Evolutionary conservation across 2,329 filamentous ascomycete species (phyloP).

Genomic region (Fusarium begoniae): DNA sequence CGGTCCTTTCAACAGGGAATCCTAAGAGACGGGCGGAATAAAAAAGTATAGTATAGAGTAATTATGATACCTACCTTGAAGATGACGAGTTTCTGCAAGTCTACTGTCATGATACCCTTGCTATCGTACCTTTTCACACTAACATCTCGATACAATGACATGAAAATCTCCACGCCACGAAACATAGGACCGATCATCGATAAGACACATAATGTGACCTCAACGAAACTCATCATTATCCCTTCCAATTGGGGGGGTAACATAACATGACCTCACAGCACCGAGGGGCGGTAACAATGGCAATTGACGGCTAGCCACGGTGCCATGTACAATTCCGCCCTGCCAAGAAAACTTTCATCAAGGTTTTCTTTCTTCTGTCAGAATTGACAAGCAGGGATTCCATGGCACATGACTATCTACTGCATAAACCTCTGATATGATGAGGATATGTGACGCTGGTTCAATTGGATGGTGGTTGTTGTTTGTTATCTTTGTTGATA

Average conservation of each 20-base stretch:
- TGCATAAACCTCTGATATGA: neutral
- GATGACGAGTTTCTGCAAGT: neutral
- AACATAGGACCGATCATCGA: constrained; percentile 17
- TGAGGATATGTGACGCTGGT: neutral
- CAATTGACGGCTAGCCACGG: constrained; percentile 42
- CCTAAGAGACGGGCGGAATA: neutral
- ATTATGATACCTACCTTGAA: constrained; percentile 24
- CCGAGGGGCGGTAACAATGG: constrained; percentile 17
- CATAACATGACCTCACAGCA: constrained; percentile 18
- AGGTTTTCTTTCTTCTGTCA: constrained; percentile 11
- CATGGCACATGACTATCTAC: constrained; percentile 17
- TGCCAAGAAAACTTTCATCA: constrained; percentile 8
- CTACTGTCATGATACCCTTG: neutral
- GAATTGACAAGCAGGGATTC: constrained; percentile 19
- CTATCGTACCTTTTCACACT: neutral
- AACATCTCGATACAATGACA: constrained; percentile 17
- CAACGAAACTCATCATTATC: neutral
- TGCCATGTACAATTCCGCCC: constrained; percentile 31
- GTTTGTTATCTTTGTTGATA: neutral
- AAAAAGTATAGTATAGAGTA: constrained; percentile 4
- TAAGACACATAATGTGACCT: constrained; percentile 29
- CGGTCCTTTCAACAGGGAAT: constrained; percentile 40
- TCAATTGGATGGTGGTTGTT: neutral
- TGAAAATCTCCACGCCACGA: neutral
- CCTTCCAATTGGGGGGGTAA: neutral